phyloP scores from a whole-genome alignment of 2,329 filamentous ascomycete species.

The Arthrinium puccinioides region DNA sequence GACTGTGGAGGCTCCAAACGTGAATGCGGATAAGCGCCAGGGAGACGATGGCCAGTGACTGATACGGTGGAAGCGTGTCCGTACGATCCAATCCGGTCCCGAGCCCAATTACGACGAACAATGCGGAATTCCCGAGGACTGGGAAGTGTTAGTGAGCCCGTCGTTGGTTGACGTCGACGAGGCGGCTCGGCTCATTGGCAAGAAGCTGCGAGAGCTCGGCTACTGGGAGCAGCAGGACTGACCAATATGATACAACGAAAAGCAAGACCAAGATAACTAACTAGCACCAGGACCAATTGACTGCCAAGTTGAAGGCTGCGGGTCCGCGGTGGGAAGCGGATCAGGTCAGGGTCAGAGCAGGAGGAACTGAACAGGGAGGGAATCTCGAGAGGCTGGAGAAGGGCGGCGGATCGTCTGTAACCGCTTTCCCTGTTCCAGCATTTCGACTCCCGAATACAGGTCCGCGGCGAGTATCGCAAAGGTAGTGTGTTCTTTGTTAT shows the following conservation, averaged over 20 bases:
- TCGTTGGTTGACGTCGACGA: too few relatives aligned
- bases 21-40: too few relatives aligned
- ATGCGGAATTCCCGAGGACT: too few relatives aligned
- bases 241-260: constrained; percentile 33
- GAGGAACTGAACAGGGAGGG: constrained; percentile 13
- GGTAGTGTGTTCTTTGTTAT: constrained; percentile 3
- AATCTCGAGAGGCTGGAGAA: constrained; percentile 13
- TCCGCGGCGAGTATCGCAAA: constrained; percentile 9
- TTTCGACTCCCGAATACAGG: constrained; percentile 20
- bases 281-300: constrained; percentile 19
- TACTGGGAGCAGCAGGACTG: constrained; percentile 28
- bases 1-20: too few relatives aligned
- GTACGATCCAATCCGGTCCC: too few relatives aligned
- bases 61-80: too few relatives aligned
- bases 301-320: constrained; percentile 14
- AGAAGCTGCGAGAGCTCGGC: too few relatives aligned
- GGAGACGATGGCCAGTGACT: too few relatives aligned
- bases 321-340: constrained; percentile 11
- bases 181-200: too few relatives aligned
- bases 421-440: constrained; percentile 22
- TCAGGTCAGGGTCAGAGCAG: constrained; percentile 5
- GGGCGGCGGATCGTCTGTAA: constrained; percentile 14
- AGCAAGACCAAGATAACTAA: constrained; percentile 17
- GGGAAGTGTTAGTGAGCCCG: too few relatives aligned
- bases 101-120: too few relatives aligned